Evolutionary conservation across 108 stramenopile genomes (phyloP).

Genomic region (Ochromonas danica): DNA sequence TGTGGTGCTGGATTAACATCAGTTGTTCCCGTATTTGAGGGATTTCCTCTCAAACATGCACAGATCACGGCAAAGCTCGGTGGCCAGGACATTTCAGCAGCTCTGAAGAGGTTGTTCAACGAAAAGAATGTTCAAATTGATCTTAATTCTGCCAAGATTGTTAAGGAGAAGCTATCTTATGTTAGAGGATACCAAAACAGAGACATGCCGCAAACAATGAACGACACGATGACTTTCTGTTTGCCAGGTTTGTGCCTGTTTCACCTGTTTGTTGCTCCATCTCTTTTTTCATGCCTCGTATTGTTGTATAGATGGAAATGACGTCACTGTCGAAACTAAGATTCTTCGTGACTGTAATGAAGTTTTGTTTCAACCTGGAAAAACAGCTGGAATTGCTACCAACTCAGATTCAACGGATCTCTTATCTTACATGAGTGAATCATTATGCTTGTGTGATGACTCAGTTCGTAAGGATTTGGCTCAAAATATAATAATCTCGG

Average conservation of each 20-base stretch:
- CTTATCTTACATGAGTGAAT: background rate
- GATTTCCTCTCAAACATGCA: constrained; percentile 5
- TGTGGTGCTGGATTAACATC: constrained; percentile 36
- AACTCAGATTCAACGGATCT: background rate
- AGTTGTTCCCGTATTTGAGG: constrained; percentile 29
- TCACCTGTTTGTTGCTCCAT: too few relatives aligned
- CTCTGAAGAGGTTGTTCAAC: background rate
- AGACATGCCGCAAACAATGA: background rate
- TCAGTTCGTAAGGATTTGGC: constrained; percentile 8
- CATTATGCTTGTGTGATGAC: constrained; percentile 19
- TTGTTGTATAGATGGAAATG: constrained; percentile 29
- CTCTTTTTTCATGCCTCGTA: too few relatives aligned
- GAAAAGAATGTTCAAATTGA: constrained; percentile 18
- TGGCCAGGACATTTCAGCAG: constrained; percentile 21
- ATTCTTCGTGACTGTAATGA: constrained; percentile 2
- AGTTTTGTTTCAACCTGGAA: background rate
- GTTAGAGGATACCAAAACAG: background rate
- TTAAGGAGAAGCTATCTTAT: constrained; percentile 27
- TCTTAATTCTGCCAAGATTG: background rate
- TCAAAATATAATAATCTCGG: constrained; percentile 26
- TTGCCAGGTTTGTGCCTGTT: background rate
- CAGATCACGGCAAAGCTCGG: background rate
- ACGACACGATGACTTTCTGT: background rate
- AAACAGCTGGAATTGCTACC: too few relatives aligned
- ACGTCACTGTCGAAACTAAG: constrained; percentile 19